phyloP scores from a whole-genome alignment of 768 basidiomycete species.

The Coprinopsis strossmayeri region DNA sequence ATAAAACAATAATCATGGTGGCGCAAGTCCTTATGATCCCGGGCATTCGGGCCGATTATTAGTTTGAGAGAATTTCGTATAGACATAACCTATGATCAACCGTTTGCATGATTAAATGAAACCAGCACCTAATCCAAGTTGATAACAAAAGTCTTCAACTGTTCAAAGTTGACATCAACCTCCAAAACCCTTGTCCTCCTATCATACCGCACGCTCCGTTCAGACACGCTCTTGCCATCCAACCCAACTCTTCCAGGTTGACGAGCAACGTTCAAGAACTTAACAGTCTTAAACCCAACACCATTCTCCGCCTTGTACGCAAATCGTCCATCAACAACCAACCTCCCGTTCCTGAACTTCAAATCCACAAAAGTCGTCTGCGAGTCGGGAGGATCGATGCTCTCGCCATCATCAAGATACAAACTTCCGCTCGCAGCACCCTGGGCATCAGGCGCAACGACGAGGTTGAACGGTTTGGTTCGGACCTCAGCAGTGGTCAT shows the following conservation, averaged over 20 bases:
- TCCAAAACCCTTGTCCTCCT: constrained; percentile 33
- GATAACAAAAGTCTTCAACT: constrained; percentile 12
- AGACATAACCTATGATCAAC: no score
- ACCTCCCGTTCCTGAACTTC: constrained; percentile 21
- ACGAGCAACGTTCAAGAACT: constrained; percentile 29
- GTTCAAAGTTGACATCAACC: constrained; percentile 32
- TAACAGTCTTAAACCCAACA: constrained; percentile 29
- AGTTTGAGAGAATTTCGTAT: no score
- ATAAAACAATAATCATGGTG: no score
- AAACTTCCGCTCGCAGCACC: constrained; percentile 47
- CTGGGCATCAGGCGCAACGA: constrained; percentile 51
- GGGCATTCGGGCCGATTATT: no score
- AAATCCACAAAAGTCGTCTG: constrained; percentile 27
- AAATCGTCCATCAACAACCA: constrained; percentile 32
- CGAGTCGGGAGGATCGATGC: constrained; percentile 23
- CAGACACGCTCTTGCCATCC: constrained; percentile 20
- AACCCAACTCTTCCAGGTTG: constrained; percentile 24
- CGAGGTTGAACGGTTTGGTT: constrained; percentile 50
- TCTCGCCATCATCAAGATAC: constrained; percentile 64
- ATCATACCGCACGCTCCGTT: constrained; percentile 27
- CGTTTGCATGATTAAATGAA: no score
- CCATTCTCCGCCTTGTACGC: constrained; percentile 25
- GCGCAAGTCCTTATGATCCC: no score
- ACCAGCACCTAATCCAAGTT: not conserved
- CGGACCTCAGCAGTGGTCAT: constrained; percentile 58